phyloP scores from a whole-genome alignment of 345 rosid species.

The Arabidopsis thaliana region TAIR10.1 NC_003074.8:21453501-21454000 shows the following conservation, averaged over 20 bases:
- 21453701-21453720: slow-evolving; percentile 52
- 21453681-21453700: slow-evolving; percentile 62
- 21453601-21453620: slow-evolving; percentile 18
- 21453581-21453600: neutral
- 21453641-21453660: slow-evolving; percentile 74
- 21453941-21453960: slow-evolving; percentile 79
- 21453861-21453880: slow-evolving; percentile 53
- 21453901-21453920: slow-evolving; percentile 81
- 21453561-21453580: neutral
- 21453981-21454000: slow-evolving; percentile 97
- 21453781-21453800: slow-evolving; percentile 10
- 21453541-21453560: slow-evolving; percentile 15
- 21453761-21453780: slow-evolving; percentile 2
- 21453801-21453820: slow-evolving; percentile 1
- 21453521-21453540: slow-evolving; percentile 17
- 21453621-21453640: slow-evolving; percentile 11
- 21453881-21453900: slow-evolving; percentile 87
- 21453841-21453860: slow-evolving; percentile 5
- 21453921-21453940: slow-evolving; percentile 82
- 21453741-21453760: slow-evolving; percentile 63
- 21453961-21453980: slow-evolving; percentile 91
- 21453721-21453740: slow-evolving; percentile 83
- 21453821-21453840: slow-evolving; percentile 9
- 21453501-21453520: slow-evolving; percentile 56
- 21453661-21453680: slow-evolving; percentile 76